A percentile compares a stretch with the other conserved stretches of the same genome.
Evolutionary conservation across 2,329 filamentous ascomycete genomes (phyloP).

Genomic region (Hymenoscyphus occultus): DNA sequence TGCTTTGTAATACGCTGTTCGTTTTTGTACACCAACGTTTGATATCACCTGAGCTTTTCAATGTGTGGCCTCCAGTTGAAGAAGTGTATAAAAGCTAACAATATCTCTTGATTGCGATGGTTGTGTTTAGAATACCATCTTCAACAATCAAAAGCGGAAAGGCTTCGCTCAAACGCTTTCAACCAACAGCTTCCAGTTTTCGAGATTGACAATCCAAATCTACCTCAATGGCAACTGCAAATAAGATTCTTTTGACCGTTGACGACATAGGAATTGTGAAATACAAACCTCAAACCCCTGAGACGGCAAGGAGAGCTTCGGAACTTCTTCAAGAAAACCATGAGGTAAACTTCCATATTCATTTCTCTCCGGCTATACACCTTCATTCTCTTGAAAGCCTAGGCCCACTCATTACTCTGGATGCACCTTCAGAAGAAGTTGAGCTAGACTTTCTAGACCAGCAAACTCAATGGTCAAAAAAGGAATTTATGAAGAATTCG

Average conservation of each 20-base stretch:
- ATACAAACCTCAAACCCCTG: slow-evolving; percentile 48
- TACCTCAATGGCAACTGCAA: slow-evolving; percentile 31
- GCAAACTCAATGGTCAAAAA: too few species aligned
- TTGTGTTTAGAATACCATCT: neutral
- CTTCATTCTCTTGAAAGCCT: too few species aligned
- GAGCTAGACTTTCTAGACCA: too few species aligned
- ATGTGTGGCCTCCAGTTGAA: neutral
- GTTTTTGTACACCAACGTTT: neutral
- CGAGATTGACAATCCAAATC: slow-evolving; percentile 14
- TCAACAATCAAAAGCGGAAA: neutral
- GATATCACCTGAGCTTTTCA: neutral
- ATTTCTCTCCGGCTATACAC: too few species aligned
- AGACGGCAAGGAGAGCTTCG: slow-evolving; percentile 60
- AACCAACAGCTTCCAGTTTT: slow-evolving; percentile 17
- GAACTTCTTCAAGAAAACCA: slow-evolving; percentile 75
- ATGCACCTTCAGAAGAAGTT: too few species aligned
- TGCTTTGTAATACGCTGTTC: neutral
- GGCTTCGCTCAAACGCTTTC: neutral
- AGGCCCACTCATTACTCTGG: too few species aligned
- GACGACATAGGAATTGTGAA: slow-evolving; percentile 51
- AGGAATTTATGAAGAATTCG: too few species aligned
- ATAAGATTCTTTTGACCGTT: slow-evolving; percentile 47
- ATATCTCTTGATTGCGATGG: neutral
- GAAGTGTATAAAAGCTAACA: neutral
- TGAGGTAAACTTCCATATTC: slow-evolving; percentile 42